Percentiles rank a stretch among this genome's conserved stretches.
phyloP scores from a whole-genome alignment of 1,284 basidiomycete species.

The Fereydounia khargensis region DNA sequence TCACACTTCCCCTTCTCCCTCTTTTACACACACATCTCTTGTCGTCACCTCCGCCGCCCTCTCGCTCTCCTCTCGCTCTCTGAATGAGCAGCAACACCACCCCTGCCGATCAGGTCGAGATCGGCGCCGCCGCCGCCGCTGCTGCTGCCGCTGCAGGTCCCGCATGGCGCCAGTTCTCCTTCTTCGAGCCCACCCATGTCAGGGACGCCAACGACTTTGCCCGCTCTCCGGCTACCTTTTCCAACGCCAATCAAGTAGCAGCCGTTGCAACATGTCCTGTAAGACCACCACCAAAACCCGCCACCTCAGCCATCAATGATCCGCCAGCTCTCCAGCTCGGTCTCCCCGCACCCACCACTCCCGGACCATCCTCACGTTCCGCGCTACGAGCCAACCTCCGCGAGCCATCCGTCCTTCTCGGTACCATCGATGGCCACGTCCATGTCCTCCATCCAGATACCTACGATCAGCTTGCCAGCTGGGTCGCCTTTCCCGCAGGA shows the following conservation, averaged over 20 bases:
- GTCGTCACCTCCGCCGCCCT: no score
- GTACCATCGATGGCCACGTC: constrained; percentile 27
- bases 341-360: background rate
- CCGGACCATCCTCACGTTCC: background rate
- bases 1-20: no score
- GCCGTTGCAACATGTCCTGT: constrained; percentile 34
- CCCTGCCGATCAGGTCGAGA: constrained; percentile 6
- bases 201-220: constrained; percentile 40
- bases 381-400: background rate
- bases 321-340: background rate
- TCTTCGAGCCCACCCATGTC: constrained; percentile 36
- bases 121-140: constrained; percentile 18
- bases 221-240: constrained; percentile 20
- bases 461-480: constrained; percentile 26
- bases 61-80: background rate
- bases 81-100: background rate
- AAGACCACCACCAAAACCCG: constrained; percentile 14
- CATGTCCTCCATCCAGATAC: constrained; percentile 41
- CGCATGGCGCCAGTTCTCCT: constrained; percentile 46
- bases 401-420: constrained; percentile 34
- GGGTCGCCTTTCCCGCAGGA: constrained; percentile 37
- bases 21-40: no score
- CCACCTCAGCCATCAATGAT: constrained; percentile 1
- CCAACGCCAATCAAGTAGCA: constrained; percentile 35
- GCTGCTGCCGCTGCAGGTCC: constrained; percentile 32